Base-by-base conservation (phyloP, 371 early-diverging fungal species). In the Rhizopus arrhizus region DNA sequence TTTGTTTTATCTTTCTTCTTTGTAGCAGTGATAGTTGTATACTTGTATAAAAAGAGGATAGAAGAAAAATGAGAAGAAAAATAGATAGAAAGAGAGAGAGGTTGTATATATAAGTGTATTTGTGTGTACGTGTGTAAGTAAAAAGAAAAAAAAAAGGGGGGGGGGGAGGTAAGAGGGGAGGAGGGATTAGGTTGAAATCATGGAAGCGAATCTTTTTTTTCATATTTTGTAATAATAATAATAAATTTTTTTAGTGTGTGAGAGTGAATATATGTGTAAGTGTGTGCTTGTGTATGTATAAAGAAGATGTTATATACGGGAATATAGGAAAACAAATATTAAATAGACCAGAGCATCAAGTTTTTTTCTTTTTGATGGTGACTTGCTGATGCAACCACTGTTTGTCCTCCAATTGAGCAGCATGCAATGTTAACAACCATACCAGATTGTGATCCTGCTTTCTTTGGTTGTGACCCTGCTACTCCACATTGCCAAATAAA, bases 401-500 rank as follows among this genome's bases (percentile, higher is more conserved):
- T 70, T 34, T 73, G 72, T 9, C 62, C 70, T 57, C 59, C 34
- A 16, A 63, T 29, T 12, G 71, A 58, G 52, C 69, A 68, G 59
- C 72, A 71, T 13, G 71, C 75, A 36, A 80, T 62, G 6, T 68
- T 73, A 9, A 67, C 70, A 5, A 80, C 72, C 41, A 40, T 61
- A 31, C 80, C 80, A 9, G 70, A 54, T 38, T 74, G 80, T 12
- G 62, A 56, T 15, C 70, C 73, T 3, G 62, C 67, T 29, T 64
- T 72, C 41, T 71, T 75, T n/a, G 77, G 75, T 48, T 77, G 78
- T 9, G 72, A 68, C 8, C 72, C 71, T 29, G 75, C 58, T 12
- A 58, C 58, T 29, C 70, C 56, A 41, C 77, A 81, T 9, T 78
- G 70, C 87, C 87, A 86, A 49, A 84, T 62, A 64, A 72, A 81